Evolutionary conservation across 495 filamentous ascomycete genomes (phyloP).

Genomic region (Penicillium coprophilum): DNA sequence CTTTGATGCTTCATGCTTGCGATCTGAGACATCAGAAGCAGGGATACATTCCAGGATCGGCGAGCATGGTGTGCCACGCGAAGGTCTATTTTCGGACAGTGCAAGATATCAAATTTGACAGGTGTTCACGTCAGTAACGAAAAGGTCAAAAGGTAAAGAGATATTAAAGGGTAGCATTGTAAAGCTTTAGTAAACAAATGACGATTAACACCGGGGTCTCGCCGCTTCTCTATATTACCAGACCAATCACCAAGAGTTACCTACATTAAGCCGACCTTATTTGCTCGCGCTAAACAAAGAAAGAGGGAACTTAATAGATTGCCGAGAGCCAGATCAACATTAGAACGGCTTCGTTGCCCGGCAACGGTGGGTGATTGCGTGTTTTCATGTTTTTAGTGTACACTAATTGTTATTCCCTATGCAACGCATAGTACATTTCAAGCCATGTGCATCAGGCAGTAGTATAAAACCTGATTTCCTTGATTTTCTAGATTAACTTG

Average conservation of each 20-base stretch:
- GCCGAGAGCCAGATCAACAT: slow-evolving; percentile 13
- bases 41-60: slow-evolving; percentile 33
- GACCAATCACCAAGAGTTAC: slow-evolving; percentile 6
- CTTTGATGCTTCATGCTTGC: slow-evolving; percentile 25
- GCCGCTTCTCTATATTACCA: slow-evolving; percentile 1
- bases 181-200: slow-evolving; percentile 6
- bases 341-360: slow-evolving; percentile 4
- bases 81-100: slow-evolving; percentile 16
- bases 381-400: background rate
- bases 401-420: background rate
- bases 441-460: background rate
- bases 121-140: background rate
- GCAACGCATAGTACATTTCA: slow-evolving; percentile 4
- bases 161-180: background rate
- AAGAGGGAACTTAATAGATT: slow-evolving; percentile 20
- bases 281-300: slow-evolving; percentile 17
- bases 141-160: background rate
- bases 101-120: slow-evolving; percentile 5
- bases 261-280: slow-evolving; percentile 1
- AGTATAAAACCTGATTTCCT: background rate
- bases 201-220: background rate
- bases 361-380: slow-evolving; percentile 11
- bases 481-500: background rate
- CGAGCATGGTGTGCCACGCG: slow-evolving; percentile 31
- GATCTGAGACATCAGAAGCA: slow-evolving; percentile 31